phyloP scores from a whole-genome alignment of 306 rosid species.

The Luffa acutangula region DNA sequence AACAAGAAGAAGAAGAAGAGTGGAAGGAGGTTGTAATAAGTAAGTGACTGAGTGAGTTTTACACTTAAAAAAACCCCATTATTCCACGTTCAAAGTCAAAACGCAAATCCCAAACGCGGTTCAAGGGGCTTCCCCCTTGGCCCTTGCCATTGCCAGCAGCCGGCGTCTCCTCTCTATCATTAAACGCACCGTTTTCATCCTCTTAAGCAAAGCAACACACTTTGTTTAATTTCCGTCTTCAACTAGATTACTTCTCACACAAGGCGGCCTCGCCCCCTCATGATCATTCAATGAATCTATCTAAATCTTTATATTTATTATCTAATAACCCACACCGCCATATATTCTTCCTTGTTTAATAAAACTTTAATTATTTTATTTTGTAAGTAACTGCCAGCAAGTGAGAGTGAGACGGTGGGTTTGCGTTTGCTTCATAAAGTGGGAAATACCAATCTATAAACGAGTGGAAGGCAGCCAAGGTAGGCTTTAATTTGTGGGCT shows the following conservation, averaged over 20 bases:
- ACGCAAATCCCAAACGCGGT: neutral
- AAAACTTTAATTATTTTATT: neutral
- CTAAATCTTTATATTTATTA: neutral
- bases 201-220: no score
- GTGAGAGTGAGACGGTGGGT: constrained; percentile 4
- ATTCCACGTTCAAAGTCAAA: constrained; percentile 3
- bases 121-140: no score
- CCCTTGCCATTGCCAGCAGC: neutral
- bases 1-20: neutral
- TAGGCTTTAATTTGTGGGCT: neutral
- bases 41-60: constrained; percentile 6
- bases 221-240: neutral
- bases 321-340: neutral
- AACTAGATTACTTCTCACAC: neutral
- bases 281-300: neutral
- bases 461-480: neutral
- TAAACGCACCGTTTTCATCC: neutral
- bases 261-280: neutral
- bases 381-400: neutral
- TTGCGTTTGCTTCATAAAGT: neutral
- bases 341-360: neutral
- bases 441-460: neutral
- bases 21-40: neutral
- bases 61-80: neutral
- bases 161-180: neutral